Percentiles rank a stretch among this genome's conserved stretches.
Evolutionary conservation across 1,284 basidiomycete genomes (phyloP).

Genomic region (Cutaneotrichosporon curvatum): DNA sequence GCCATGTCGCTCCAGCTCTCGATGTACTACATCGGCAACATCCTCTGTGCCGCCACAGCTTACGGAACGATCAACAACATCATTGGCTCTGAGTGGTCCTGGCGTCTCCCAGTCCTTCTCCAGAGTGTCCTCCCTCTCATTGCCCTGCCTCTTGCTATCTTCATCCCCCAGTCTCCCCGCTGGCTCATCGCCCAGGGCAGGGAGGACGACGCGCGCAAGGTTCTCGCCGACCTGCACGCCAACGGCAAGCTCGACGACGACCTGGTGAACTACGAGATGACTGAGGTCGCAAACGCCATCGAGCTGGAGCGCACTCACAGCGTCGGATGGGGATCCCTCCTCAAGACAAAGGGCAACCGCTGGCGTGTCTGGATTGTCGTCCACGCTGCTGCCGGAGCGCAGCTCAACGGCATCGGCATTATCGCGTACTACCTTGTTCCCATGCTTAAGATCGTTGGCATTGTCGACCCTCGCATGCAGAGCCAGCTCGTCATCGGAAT

Average conservation of each 20-base stretch:
- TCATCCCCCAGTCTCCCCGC: constrained; percentile 63
- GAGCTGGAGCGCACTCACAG: constrained; percentile 27
- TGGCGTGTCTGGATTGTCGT: constrained; percentile 8
- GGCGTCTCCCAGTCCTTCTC: constrained; percentile 28
- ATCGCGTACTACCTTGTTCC: constrained; percentile 17
- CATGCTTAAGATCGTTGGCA: constrained; percentile 14
- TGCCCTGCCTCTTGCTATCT: constrained; percentile 52
- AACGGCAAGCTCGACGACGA: constrained; percentile 21
- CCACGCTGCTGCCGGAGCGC: constrained; percentile 5
- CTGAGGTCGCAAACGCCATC: constrained; percentile 22
- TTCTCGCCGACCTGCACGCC: constrained; percentile 29
- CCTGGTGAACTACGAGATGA: constrained; percentile 21
- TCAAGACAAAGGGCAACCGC: constrained; percentile 8
- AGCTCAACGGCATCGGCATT: constrained; percentile 10
- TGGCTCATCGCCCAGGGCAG: constrained; percentile 54
- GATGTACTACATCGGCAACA: no score
- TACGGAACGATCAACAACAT: constrained; percentile 5
- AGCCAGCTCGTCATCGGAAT: constrained; percentile 11
- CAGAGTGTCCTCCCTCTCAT: constrained; percentile 60
- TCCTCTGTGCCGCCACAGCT: constrained; percentile 2
- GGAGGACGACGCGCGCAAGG: constrained; percentile 25
- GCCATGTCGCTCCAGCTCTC: no score
- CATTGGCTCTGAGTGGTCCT: constrained; percentile 1
- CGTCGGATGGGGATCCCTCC: constrained; percentile 1
- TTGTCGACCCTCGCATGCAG: constrained; percentile 8